Conservation (phyloP, 106 monocot genomes). For the Dactylorhiza incarnata region DNA sequence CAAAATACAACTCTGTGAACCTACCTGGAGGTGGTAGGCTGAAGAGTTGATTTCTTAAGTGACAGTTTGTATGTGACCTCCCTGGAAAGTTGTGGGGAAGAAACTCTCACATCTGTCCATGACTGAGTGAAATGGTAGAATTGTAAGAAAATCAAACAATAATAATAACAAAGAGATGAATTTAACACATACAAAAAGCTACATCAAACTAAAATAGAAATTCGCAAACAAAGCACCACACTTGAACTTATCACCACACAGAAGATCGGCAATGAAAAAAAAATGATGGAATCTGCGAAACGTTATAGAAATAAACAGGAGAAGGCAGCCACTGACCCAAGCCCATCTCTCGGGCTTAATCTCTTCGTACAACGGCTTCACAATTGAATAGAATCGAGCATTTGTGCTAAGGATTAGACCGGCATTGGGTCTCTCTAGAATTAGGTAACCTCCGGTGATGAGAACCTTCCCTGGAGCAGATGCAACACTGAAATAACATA, state of each 20-base stretch:
- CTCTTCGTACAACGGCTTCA: slow-evolving; percentile 60
- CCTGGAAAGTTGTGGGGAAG: slow-evolving; percentile 83
- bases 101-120: slow-evolving; percentile 84
- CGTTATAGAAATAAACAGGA: background rate
- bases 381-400: slow-evolving; percentile 88
- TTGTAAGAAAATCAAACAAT: background rate
- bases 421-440: slow-evolving; percentile 80
- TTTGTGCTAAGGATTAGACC: slow-evolving; percentile 86
- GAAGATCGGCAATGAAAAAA: background rate
- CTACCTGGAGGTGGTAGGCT: slow-evolving; percentile 73
- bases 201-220: slow-evolving; percentile 5
- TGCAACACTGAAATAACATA: slow-evolving; percentile 48
- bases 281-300: background rate
- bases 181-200: background rate
- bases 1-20: slow-evolving; percentile 15
- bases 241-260: background rate
- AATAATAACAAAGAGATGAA: background rate
- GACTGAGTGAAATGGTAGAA: slow-evolving; percentile 27
- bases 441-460: slow-evolving; percentile 86
- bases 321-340: slow-evolving; percentile 41
- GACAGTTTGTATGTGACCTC: slow-evolving; percentile 84
- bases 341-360: slow-evolving; percentile 74
- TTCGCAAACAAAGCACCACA: background rate
- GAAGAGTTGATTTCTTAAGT: slow-evolving; percentile 59
- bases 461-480: slow-evolving; percentile 98